Base-by-base conservation (phyloP, 169 alveolate species). In the Plasmodium vivax region DNA sequence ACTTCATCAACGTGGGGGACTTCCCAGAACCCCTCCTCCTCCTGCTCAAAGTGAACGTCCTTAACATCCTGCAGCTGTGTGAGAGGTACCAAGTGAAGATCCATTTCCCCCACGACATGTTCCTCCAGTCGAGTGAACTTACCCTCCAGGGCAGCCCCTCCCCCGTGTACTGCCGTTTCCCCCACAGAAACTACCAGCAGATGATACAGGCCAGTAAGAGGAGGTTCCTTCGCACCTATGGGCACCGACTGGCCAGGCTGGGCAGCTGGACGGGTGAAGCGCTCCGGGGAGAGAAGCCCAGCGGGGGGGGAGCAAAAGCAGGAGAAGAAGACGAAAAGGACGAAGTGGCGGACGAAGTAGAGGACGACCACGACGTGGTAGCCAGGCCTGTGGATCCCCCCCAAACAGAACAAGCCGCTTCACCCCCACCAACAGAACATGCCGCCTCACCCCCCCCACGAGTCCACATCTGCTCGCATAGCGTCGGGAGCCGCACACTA, bases 71-170 rank as follows among this genome's bases (percentile, higher is more conserved):
- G 2, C 41, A 51, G 7, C 62, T 80, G 30, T 90, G 77, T 32
- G 47, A 90, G 12, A 62, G 14, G 51, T 68, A 80, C 51, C 43
- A 80, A 12, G 43, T 90, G 10, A 79, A 62, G 32, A 38, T 90
- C 12, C 94, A 90, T 16, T 62, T 90, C 38, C 90, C 91, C 2
- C 7, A 36, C 1, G 94, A 90, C 68, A 56, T 90, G 12, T 38
- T 27, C 51, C 56, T 58, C 62, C 72, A 54, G 30, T 30, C 0
- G 41, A 77, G 6, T 9, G 30, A n/a, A 6, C 1, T 14, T 14
- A 16, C 8, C 58, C 12, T n/a, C 82, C 77, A 38, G 73, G 58
- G 30, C n/a, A 14, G 0, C 19, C 36, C 27, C 62, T 36, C 0
- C 32, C 5, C 90, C 16, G 7, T 88, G 5, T 90, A 90, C 36